phyloP scores from a whole-genome alignment of 345 rosid genomes.

The Dipteronia dyeriana region DNA sequence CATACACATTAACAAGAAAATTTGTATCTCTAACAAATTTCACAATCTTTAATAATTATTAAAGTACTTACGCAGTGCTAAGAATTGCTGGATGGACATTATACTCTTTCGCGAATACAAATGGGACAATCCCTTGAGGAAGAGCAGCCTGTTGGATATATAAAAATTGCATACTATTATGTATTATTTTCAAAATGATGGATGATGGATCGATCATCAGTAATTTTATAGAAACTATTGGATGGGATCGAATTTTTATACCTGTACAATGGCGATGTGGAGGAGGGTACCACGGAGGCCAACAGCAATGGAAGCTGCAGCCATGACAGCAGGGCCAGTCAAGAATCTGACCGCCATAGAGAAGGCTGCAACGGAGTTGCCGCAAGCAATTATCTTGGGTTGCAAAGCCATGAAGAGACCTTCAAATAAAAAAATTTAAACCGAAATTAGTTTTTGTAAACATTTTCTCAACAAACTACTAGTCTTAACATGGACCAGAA shows the following conservation, averaged over 20 bases:
- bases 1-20: not conserved
- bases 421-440: slow-evolving; percentile 15
- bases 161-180: not conserved
- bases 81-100: slow-evolving; percentile 85
- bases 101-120: slow-evolving; percentile 91
- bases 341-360: slow-evolving; percentile 95
- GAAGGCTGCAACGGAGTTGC: slow-evolving; percentile 77
- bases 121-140: slow-evolving; percentile 91
- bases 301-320: slow-evolving; percentile 74
- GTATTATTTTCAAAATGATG: not conserved
- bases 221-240: too few species aligned
- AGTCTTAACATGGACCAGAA: slow-evolving; percentile 9
- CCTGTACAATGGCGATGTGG: slow-evolving; percentile 94
- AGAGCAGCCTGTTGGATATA: slow-evolving; percentile 61
- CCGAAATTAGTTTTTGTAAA: not conserved
- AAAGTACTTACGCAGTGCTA: slow-evolving; percentile 65
- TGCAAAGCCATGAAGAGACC: slow-evolving; percentile 99
- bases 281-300: slow-evolving; percentile 86
- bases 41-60: not conserved
- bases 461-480: slow-evolving; percentile 15
- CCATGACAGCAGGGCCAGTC: slow-evolving; percentile 95
- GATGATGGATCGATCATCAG: too few species aligned
- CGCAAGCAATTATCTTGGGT: slow-evolving; percentile 98
- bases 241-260: slow-evolving; percentile 16
- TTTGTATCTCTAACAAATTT: not conserved